These are phyloP conservation scores for Parmelia sp. DNA, from an alignment of 495 filamentous ascomycete species.

Conservation along the genomic window DNA sequence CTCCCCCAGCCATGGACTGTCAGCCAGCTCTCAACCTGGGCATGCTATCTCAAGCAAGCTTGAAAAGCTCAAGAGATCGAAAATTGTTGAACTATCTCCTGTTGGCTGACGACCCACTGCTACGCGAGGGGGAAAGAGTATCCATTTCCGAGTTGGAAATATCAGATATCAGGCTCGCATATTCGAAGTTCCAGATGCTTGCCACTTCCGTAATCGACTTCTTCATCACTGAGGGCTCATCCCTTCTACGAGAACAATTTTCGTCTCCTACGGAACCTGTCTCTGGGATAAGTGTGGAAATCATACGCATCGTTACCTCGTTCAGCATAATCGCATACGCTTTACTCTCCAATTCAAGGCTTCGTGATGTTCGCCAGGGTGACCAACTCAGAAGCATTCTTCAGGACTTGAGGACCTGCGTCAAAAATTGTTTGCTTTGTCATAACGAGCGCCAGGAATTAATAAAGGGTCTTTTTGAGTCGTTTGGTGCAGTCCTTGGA, in stretches of 20 bases:
- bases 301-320: conserved; percentile 26
- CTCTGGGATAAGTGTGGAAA: conserved; percentile 18
- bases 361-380: neutral
- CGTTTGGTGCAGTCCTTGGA: conserved; percentile 31
- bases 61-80: conserved; percentile 22
- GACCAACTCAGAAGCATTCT: conserved; percentile 14
- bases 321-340: conserved; percentile 21
- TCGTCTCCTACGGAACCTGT: neutral
- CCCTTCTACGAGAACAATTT: conserved; percentile 15
- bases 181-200: conserved; percentile 16
- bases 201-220: conserved; percentile 5
- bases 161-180: conserved; percentile 5
- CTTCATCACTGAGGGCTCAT: conserved; percentile 12
- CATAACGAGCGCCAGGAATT: conserved; percentile 26
- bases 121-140: neutral
- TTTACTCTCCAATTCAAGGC: conserved; percentile 10
- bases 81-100: conserved; percentile 37
- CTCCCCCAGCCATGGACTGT: conserved; percentile 4
- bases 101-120: conserved; percentile 16
- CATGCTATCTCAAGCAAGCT: conserved; percentile 32
- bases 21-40: conserved; percentile 27
- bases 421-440: conserved; percentile 12
- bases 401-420: conserved; percentile 16
- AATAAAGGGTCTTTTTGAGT: conserved; percentile 32
- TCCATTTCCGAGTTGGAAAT: neutral